Evolutionary conservation across 192 early-diverging fungal species (phyloP), one percentile per base, ranked within the genome.

Genomic region (Mortierella alpina): DNA sequence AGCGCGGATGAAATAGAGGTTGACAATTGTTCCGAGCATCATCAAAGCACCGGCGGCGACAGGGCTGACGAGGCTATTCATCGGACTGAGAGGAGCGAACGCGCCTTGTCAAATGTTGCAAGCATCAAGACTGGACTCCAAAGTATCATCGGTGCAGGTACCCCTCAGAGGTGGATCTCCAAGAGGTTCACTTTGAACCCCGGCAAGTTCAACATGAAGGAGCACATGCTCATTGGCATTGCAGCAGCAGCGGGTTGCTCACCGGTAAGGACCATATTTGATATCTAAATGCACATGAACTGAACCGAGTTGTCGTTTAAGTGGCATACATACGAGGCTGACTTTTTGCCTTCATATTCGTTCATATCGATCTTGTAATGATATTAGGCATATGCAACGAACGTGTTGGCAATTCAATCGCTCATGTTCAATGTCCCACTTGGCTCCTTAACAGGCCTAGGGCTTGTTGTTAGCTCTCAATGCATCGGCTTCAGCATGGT

Each of bases 161-260:
- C 41, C 7, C 18, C 18, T 7, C 50, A 22, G 18, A 53, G 52
- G 23, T 52, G 45, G 42, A 41, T 63, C 31, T 64, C 59, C 2
- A 70, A 68, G 75, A 59, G n/a, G 22, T 78, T 78, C 55, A 78
- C 75, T 4, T 31, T 78, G 44, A 78, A 78, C 45, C 68, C 75
- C 0, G 75, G 75, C 9, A 78, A 78, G 57, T 93, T 93, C 72
- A 89, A 87, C 52, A 83, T 92, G 77, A 93, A 93, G 59, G 92
- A 93, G 69, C 92, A 92, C 49, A 88, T 88, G 66, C 63, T 92
- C 14, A 91, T 92, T 46, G 82, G 79, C 9, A 69, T 90, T 50
- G 84, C 90, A 40, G 87, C 88, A n/a, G 85, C 80, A 72, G 79
- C 87, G 59, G 86, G 82, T 47, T 84, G 70, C 58, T 84, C 89